A percentile compares a stretch with the other conserved stretches of the same genome.
Conservation (phyloP, 192 early-diverging fungal species). For the Entomortierella chlamydospora region DNA sequence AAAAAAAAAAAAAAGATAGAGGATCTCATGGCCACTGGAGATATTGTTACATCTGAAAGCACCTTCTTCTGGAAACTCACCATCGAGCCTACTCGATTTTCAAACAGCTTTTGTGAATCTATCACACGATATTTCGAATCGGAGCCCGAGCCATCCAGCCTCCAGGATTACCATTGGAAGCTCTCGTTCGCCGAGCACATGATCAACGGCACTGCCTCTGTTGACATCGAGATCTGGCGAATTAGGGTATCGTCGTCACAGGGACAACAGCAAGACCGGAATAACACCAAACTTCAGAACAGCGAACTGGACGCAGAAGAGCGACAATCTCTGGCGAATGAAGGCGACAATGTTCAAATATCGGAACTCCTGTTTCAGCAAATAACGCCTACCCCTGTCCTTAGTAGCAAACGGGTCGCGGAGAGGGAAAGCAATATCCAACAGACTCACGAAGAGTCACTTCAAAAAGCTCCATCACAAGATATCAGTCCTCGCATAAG, state of each 20-base stretch:
- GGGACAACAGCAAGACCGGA: background rate
- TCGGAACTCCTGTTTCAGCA: too few relatives aligned
- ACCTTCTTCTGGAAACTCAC: slow-evolving; percentile 24
- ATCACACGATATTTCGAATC: slow-evolving; percentile 23
- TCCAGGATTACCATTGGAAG: slow-evolving; percentile 10
- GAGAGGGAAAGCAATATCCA: background rate
- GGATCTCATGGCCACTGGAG: background rate
- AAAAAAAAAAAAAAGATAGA: too few relatives aligned
- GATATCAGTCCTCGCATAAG: background rate
- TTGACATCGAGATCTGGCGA: slow-evolving; percentile 19
- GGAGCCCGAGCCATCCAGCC: slow-evolving; percentile 7
- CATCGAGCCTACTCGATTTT: slow-evolving; percentile 21
- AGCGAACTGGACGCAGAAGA: background rate
- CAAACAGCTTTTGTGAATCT: slow-evolving; percentile 20
- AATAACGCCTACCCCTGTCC: too few relatives aligned
- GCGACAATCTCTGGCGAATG: background rate
- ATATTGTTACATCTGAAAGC: slow-evolving; percentile 13
- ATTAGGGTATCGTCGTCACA: background rate
- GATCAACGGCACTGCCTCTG: slow-evolving; percentile 34
- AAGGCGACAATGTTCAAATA: background rate
- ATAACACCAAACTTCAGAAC: background rate
- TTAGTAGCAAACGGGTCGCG: too few relatives aligned
- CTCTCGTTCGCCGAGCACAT: slow-evolving; percentile 29
- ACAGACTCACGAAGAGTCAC: background rate
- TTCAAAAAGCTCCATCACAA: background rate